phyloP scores from a whole-genome alignment of 169 alveolate species.

The Pseudocohnilembus persalinus region DNA sequence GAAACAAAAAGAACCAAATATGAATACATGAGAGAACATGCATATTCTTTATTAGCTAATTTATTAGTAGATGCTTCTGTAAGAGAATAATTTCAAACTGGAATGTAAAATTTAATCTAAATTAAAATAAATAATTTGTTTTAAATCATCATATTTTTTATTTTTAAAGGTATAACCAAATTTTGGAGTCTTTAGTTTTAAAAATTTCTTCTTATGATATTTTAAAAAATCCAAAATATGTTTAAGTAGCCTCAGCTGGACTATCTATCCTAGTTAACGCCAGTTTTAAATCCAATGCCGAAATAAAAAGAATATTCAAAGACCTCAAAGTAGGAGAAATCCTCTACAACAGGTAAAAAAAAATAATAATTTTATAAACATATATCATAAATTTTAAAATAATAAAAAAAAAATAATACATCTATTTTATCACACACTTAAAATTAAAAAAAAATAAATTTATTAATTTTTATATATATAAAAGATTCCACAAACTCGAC shows the following conservation, averaged over 20 bases:
- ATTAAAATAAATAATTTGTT: too few relatives aligned
- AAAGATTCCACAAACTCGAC: neutral
- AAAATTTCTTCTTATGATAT: neutral
- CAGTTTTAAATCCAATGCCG: neutral
- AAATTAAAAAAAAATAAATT: too few relatives aligned
- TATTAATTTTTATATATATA: too few relatives aligned
- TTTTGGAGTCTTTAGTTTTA: neutral
- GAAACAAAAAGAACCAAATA: neutral
- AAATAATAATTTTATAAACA: too few relatives aligned
- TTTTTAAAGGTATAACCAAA: neutral
- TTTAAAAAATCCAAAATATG: neutral
- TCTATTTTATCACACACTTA: too few relatives aligned
- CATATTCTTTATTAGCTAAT: constrained; percentile 31
- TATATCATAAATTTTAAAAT: too few relatives aligned
- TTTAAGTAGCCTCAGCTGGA: neutral
- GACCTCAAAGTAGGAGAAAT: neutral
- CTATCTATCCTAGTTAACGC: neutral
- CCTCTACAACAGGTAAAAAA: neutral
- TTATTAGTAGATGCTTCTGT: constrained; percentile 28
- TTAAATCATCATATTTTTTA: neutral
- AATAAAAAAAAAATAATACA: too few relatives aligned
- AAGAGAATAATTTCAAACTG: neutral
- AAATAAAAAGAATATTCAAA: too few relatives aligned
- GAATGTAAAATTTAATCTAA: neutral
- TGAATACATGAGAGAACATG: constrained; percentile 10